Base-by-base conservation (phyloP, 2,329 filamentous ascomycete genomes). In the Madurella fahalii region DNA sequence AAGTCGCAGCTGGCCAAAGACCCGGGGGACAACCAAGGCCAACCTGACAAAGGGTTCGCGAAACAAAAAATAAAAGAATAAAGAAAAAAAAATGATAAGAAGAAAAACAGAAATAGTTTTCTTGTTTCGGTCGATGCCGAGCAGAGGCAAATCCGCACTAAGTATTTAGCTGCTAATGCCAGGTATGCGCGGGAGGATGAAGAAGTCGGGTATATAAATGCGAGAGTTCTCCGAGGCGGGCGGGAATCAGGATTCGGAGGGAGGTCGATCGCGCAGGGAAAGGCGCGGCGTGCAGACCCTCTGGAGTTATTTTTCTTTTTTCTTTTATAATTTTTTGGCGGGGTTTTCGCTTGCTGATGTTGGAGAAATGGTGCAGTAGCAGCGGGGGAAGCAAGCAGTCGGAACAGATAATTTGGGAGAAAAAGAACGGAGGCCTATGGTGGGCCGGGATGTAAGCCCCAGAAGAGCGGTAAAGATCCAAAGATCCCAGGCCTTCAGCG, bases 401-500 rank as follows among this genome's bases (percentile, higher is more conserved):
- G 15, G 40, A 18, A 8, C 16, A 16, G 31, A 37, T 42, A 42
- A 20, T 11, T 18, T 40, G 32, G 52, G 54, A 47, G 47, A 30
- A 30, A 25, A 40, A 31, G n/a, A 32, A 41, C 13, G 39, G 34
- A 37, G 50, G n/a, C n/a, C 7, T 12, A 9, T 8, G 43, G 32
- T 30, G 50, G 44, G 50, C 15, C 18, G 7, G 32, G 25, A 16
- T 37, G 25, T 13, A n/a, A 25, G 39, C 17, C 40, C 46, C 48
- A 50, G 56, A 56, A 54, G 45, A 57, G 53, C 48, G 57, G 57
- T 47, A 55, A 53, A 50, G 51, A 40, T 52, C 18, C 40, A n/a
- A n/a, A n/a, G n/a, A n/a, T n/a, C n/a, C n/a, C n/a, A 34, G 45
- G 20, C 7, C 44, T 40, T n/a, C 16, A n/a, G n/a, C 25, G 15